Evolutionary conservation across 106 monocot species (phyloP).

Genomic region (Allium cepa): DNA sequence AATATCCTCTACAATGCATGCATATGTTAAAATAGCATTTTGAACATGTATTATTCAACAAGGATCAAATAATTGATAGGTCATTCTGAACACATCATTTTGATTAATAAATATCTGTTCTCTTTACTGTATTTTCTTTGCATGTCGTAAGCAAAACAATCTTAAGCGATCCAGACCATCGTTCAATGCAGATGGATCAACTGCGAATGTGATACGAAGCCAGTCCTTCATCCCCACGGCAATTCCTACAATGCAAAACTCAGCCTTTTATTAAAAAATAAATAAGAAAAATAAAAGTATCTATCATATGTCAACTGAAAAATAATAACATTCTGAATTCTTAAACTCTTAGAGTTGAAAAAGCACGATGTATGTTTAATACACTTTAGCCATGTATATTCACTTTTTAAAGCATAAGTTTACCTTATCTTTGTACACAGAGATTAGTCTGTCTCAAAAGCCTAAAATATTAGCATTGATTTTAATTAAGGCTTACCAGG

Average conservation of each 20-base stretch:
- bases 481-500: neutral
- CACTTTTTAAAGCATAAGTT: neutral
- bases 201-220: neutral
- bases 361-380: no score
- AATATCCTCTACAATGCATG: no score
- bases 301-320: neutral
- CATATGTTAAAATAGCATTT: no score
- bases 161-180: conserved; percentile 11
- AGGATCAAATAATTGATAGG: no score
- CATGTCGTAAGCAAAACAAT: conserved; percentile 42
- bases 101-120: no score
- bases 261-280: no score
- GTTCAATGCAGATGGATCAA: neutral
- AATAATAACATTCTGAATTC: neutral
- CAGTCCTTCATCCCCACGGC: neutral
- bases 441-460: neutral
- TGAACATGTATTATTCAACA: no score
- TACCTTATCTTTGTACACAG: neutral
- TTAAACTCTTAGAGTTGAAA: neutral
- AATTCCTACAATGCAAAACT: neutral
- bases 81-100: no score
- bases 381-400: no score
- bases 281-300: neutral
- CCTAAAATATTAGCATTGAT: neutral
- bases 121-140: no score